Evolutionary conservation across 192 early-diverging fungal species (phyloP).

Genomic region (Helicostylum pulchrum): DNA sequence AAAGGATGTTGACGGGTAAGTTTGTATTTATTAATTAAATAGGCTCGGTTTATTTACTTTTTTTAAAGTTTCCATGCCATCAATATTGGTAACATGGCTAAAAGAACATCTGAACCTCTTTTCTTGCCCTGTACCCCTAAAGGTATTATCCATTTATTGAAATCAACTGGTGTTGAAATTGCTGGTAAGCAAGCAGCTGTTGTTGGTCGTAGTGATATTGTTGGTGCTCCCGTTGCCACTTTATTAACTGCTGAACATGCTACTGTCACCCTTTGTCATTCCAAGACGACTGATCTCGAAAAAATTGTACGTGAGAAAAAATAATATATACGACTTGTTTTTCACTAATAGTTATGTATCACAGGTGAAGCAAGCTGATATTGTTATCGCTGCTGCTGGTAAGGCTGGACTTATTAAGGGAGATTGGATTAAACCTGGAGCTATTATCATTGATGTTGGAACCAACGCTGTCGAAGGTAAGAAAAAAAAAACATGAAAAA

Average conservation of each 20-base stretch:
- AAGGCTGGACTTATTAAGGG: slow-evolving; percentile 77
- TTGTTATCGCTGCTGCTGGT: slow-evolving; percentile 90
- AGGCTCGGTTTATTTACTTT: background rate
- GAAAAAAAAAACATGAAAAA: background rate
- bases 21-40: background rate
- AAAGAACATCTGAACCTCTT: slow-evolving; percentile 71
- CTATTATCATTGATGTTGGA: slow-evolving; percentile 95
- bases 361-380: slow-evolving; percentile 71
- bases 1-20: slow-evolving; percentile 97
- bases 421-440: slow-evolving; percentile 93
- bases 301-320: slow-evolving; percentile 56
- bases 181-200: slow-evolving; percentile 91
- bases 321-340: background rate
- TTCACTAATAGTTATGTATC: background rate
- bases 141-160: slow-evolving; percentile 85
- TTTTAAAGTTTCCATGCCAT: slow-evolving; percentile 77
- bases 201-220: slow-evolving; percentile 95
- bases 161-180: slow-evolving; percentile 52
- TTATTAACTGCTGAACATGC: slow-evolving; percentile 80
- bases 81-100: slow-evolving; percentile 91
- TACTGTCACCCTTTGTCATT: slow-evolving; percentile 96
- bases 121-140: slow-evolving; percentile 98
- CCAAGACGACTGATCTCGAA: slow-evolving; percentile 70
- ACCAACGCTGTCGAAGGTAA: slow-evolving; percentile 82
- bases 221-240: slow-evolving; percentile 84